Evolutionary conservation across 768 basidiomycete genomes (phyloP), one percentile per base, ranked within the genome.

Genomic region (Mycena kentingensis): DNA sequence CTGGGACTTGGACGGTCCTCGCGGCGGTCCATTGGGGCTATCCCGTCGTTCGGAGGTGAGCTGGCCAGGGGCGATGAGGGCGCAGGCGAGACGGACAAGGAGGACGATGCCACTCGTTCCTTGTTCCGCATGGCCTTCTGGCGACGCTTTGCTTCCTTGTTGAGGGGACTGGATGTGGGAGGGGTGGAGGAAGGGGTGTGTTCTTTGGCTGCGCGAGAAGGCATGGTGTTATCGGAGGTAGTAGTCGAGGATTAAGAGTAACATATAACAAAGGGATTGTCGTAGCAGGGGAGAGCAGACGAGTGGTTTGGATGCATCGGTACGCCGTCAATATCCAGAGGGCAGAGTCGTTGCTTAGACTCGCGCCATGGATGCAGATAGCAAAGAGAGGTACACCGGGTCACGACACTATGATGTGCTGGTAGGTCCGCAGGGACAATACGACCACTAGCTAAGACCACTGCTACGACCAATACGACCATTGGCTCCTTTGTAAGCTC

Each of bases 271-370:
- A 39, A 39, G 37, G 37, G 37, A 39, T 39, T 39, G 37, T 39
- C 11, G 10, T 8, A 24, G 41, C 11, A 42, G 25, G 7, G 19
- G 41, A 26, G 26, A 42, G 7, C 41, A 27, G 21, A 25, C 26
- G 41, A 11, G 18, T 7, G 6, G 24, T 5, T 21, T 22, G 22
- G 24, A 6, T 5, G 41, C 22, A 42, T 42, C 41, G 37, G 8
- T 18, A 37, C 21, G 21, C n/a, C 6, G 26, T 29, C n/a, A 46
- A 25, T 22, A 27, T 27, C 48, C 24, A 38, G 54, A 51, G 52
- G 57, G 61, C 50, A 49, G 56, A 55, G 44, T 22, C 34, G 37
- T 28, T 25, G 39, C 44, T 49, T 47, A 54, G 50, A 32, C 32
- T 35, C 18, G 46, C 45, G 51, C 46, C 38, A 49, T n/a, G n/a